Percentiles rank a stretch among this genome's conserved stretches.
phyloP scores from a whole-genome alignment of 179 eudicot genomes.

The Nepenthes alata region DNA sequence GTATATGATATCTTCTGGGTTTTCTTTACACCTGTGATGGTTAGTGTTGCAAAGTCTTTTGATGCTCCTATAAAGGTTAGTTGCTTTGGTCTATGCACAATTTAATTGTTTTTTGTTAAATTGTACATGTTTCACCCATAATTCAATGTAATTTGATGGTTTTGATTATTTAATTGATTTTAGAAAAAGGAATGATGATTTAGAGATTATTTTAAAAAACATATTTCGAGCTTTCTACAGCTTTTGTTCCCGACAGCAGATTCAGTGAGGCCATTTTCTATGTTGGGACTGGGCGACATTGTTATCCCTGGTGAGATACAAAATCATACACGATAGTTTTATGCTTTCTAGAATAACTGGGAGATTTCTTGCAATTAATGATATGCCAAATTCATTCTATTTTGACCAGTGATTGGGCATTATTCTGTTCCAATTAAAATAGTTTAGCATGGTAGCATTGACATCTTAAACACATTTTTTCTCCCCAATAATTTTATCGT shows the following conservation, averaged over 20 bases:
- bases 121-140: neutral
- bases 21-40: slow-evolving; percentile 98
- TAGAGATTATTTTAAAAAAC: neutral
- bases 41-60: slow-evolving; percentile 93
- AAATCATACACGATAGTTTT: neutral
- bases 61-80: slow-evolving; percentile 97
- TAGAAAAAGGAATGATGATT: too few relatives aligned
- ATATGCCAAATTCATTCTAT: too few relatives aligned
- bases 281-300: slow-evolving; percentile 94
- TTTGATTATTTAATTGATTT: neutral
- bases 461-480: neutral
- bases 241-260: slow-evolving; percentile 87
- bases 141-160: neutral
- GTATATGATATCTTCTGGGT: slow-evolving; percentile 97
- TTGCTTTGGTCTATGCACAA: slow-evolving; percentile 1
- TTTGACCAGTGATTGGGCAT: too few relatives aligned
- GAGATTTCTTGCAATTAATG: too few relatives aligned
- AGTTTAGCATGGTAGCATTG: too few relatives aligned
- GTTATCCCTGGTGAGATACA: slow-evolving; percentile 80
- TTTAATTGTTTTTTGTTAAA: neutral
- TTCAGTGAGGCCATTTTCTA: slow-evolving; percentile 73
- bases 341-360: neutral
- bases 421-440: too few relatives aligned
- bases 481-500: neutral
- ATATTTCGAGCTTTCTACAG: slow-evolving; percentile 27